Evolutionary conservation across 768 basidiomycete genomes (phyloP), one percentile per base, ranked within the genome.

Genomic region (Phaeolepiota aurea): DNA sequence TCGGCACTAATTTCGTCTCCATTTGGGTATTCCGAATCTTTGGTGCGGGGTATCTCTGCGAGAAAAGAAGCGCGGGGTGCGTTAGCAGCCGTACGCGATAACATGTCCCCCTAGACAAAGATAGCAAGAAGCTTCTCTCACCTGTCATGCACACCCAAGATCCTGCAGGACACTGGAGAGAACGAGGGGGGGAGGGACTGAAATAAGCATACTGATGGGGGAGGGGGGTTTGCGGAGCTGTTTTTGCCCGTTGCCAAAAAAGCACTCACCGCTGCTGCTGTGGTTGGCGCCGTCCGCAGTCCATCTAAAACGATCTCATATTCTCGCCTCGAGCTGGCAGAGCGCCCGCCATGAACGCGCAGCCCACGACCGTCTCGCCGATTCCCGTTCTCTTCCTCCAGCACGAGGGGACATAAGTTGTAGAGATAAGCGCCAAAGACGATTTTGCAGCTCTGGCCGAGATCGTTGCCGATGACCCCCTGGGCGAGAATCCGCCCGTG

Each of bases 141-240:
- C 62, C 51, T 36, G 49, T 48, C 45, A 63, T 48, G 42, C 58
- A 62, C 19, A 61, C 44, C 55, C 55, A 56, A 23, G 57, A 57
- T 14, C 48, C 49, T 21, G 50, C 47, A 31, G 50, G 43, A 41
- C 60, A 60, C 43, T 20, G 11, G 25, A 9, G 31, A 22, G 23
- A 33, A 16, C 9, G 13, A 14, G 28, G 11, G 20, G 19, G 28
- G 15, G 11, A 39, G 12, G 7, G 5, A 14, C 28, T 15, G 20
- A 7, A 10, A 32, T 15, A 23, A 39, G 25, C 7, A 28, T 28
- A 28, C 25, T 7, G 25, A 28, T 28, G 25, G 7, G 25, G n/a
- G 7, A 28, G 25, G n/a, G n/a, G n/a, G n/a, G n/a, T n/a, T n/a
- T n/a, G n/a, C n/a, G n/a, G n/a, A n/a, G n/a, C n/a, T n/a, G n/a